Conservation (phyloP, 2,329 filamentous ascomycete species). For the Colletotrichum camelliae region DNA sequence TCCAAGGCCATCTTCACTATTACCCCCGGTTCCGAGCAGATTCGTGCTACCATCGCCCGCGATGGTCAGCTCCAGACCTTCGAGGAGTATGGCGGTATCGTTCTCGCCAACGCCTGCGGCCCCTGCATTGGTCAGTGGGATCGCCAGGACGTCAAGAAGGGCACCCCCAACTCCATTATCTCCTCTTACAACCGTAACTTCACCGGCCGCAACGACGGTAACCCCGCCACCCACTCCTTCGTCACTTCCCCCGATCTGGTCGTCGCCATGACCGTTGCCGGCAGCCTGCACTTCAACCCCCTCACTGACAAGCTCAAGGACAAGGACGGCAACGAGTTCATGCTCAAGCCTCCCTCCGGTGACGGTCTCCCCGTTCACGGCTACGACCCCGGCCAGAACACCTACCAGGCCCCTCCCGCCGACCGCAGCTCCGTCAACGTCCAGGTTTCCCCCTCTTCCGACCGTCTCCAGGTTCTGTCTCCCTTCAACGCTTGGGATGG, state of each 20-base stretch:
- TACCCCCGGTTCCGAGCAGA: conserved; percentile 96
- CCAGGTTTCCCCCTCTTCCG: conserved; percentile 84
- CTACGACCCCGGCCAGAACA: conserved; percentile 91
- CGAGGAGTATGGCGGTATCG: conserved; percentile 93
- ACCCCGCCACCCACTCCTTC: conserved; percentile 93
- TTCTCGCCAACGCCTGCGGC: conserved; percentile 94
- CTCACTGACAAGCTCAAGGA: conserved; percentile 90
- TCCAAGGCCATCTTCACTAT: conserved; percentile 93
- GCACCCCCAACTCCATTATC: conserved; percentile 93
- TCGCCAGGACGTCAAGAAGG: conserved; percentile 91
- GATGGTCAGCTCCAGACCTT: conserved; percentile 94
- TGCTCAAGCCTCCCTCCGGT: conserved; percentile 80
- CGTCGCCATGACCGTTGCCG: conserved; percentile 84
- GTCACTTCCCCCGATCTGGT: conserved; percentile 91
- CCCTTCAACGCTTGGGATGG: conserved; percentile 91
- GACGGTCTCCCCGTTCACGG: conserved; percentile 80
- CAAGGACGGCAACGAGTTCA: conserved; percentile 96
- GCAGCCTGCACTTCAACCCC: conserved; percentile 91
- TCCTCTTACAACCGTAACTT: conserved; percentile 99
- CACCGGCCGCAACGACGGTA: conserved; percentile 95
- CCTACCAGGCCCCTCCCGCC: conserved; percentile 91
- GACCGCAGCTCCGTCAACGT: conserved; percentile 78
- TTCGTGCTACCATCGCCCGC: conserved; percentile 88
- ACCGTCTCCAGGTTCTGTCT: conserved; percentile 90
- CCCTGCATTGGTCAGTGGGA: conserved; percentile 97